These are phyloP conservation scores for Aspergillus quadrilineatus DNA, from an alignment of 2,329 filamentous ascomycete species.

Conservation along the genomic window DNA sequence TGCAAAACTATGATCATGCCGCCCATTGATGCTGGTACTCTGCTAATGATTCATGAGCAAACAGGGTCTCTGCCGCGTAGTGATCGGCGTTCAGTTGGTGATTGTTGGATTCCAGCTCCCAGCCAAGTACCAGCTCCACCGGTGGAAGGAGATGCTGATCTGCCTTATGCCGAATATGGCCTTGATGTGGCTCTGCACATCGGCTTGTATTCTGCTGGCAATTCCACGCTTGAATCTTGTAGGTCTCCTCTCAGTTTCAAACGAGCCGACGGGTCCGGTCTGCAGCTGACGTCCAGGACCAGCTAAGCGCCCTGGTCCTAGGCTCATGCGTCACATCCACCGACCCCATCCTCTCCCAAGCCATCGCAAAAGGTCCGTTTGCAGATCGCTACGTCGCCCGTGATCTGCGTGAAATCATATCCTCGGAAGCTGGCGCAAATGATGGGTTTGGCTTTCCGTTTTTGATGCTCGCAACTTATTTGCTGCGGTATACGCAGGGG, in stretches of 20 bases:
- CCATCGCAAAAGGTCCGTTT: slow-evolving; percentile 63
- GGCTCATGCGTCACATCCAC: slow-evolving; percentile 62
- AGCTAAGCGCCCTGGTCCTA: slow-evolving; percentile 57
- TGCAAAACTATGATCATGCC: neutral
- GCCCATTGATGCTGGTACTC: neutral
- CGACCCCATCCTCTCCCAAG: slow-evolving; percentile 61
- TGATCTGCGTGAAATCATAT: slow-evolving; percentile 60
- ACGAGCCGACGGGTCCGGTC: neutral
- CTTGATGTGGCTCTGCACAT: slow-evolving; percentile 61
- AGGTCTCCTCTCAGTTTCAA: neutral
- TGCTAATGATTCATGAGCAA: neutral
- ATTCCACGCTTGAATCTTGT: slow-evolving; percentile 55
- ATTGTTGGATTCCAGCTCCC: slow-evolving; percentile 64
- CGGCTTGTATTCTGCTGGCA: slow-evolving; percentile 54
- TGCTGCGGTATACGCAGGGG: slow-evolving; percentile 53
- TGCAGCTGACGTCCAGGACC: neutral
- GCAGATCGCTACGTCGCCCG: slow-evolving; percentile 61
- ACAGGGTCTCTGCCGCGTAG: slow-evolving; percentile 54
- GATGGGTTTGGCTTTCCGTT: slow-evolving; percentile 65
- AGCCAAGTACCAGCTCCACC: slow-evolving; percentile 52
- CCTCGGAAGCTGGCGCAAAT: slow-evolving; percentile 61
- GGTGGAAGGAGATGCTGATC: slow-evolving; percentile 55
- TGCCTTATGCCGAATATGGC: slow-evolving; percentile 61
- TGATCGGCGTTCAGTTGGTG: slow-evolving; percentile 63
- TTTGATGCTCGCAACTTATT: slow-evolving; percentile 57